These are phyloP conservation scores for Cercospora sp. DNA, from an alignment of 2,329 filamentous ascomycete genomes.

Conservation along the genomic window DNA sequence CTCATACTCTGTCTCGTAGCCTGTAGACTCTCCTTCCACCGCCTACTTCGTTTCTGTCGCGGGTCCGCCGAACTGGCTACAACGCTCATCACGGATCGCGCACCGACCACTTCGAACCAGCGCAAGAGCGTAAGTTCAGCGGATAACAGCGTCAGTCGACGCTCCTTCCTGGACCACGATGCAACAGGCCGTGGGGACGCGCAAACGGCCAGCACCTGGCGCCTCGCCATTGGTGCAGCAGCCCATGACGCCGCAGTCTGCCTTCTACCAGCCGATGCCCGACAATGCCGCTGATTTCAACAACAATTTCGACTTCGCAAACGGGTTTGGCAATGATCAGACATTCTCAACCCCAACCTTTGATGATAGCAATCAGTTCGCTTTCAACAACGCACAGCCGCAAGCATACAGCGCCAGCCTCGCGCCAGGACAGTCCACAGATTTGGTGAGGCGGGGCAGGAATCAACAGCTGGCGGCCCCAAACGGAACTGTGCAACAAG, in stretches of 20 bases:
- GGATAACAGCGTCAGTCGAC: not conserved
- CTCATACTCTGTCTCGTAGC: not conserved
- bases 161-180: constrained; percentile 15
- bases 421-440: constrained; percentile 39
- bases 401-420: constrained; percentile 28
- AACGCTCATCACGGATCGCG: not conserved
- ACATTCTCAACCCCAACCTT: constrained; percentile 41
- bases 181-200: constrained; percentile 29
- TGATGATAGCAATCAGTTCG: constrained; percentile 41
- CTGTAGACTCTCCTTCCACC: constrained; percentile 2
- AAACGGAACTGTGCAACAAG: constrained; percentile 31
- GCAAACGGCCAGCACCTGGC: constrained; percentile 76
- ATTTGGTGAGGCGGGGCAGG: constrained; percentile 49
- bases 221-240: constrained; percentile 64
- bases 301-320: constrained; percentile 35
- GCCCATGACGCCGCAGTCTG: constrained; percentile 35
- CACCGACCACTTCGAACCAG: not conserved
- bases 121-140: not conserved
- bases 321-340: constrained; percentile 35
- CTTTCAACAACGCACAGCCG: constrained; percentile 33
- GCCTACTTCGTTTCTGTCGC: not conserved
- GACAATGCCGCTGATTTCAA: constrained; percentile 42
- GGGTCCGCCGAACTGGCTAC: not conserved
- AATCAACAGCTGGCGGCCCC: constrained; percentile 49
- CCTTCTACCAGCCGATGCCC: constrained; percentile 50